These are phyloP conservation scores for Acacia concinna DNA, from an alignment of 331 rosid genomes.

Conservation along the genomic window DNA sequence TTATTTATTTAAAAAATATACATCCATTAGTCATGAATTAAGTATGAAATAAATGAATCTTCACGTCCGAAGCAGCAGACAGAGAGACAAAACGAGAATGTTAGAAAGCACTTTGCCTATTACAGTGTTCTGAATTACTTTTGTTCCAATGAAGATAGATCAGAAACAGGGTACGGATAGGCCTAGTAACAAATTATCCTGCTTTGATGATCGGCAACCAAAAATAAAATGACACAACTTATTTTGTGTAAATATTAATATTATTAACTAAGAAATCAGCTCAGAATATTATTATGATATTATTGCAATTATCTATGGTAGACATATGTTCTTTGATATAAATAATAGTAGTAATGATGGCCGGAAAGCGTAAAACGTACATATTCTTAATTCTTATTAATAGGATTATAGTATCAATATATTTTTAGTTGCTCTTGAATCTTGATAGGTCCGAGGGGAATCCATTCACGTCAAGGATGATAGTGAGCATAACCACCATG, in stretches of 20 bases:
- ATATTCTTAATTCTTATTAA: neutral
- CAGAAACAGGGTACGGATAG: no score
- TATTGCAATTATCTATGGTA: slow-evolving; percentile 7
- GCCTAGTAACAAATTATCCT: neutral
- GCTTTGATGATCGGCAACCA: neutral
- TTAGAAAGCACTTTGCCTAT: no score
- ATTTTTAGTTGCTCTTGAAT: slow-evolving; percentile 28
- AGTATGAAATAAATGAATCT: neutral
- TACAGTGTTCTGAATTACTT: no score
- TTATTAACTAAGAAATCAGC: neutral
- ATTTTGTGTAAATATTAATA: neutral
- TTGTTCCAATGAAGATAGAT: no score
- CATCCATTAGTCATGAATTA: neutral
- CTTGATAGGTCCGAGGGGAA: slow-evolving; percentile 6
- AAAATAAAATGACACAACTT: no score
- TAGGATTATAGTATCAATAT: slow-evolving; percentile 5
- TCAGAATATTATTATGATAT: neutral
- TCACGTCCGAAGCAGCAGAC: neutral
- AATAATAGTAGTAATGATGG: neutral
- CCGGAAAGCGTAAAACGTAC: neutral
- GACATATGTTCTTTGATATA: slow-evolving; percentile 33
- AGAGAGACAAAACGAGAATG: neutral
- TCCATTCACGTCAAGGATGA: neutral
- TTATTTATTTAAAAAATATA: no score
- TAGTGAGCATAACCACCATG: slow-evolving; percentile 46